Percentiles rank a stretch among this genome's conserved stretches.
Conservation (phyloP, 345 rosid genomes). For the Dipteronia dyeriana region DNA sequence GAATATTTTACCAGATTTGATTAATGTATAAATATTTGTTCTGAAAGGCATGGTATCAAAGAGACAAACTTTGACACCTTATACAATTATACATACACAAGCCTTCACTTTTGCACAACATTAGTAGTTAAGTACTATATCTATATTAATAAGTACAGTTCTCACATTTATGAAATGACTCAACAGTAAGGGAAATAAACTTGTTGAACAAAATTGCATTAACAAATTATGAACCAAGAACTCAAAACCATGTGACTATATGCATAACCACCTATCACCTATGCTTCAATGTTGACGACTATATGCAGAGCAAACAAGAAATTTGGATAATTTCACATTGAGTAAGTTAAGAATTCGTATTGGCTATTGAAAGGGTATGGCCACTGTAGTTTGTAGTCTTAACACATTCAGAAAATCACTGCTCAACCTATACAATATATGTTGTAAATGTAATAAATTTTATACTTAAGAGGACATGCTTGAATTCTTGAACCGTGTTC, state of each 20-base stretch:
- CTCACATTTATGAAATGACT: background rate
- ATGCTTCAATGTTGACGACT: too few species aligned
- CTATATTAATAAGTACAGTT: background rate
- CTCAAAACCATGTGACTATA: background rate
- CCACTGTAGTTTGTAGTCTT: too few species aligned
- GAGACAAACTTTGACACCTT: background rate
- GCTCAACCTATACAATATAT: background rate
- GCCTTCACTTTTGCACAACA: background rate
- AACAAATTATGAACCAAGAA: background rate
- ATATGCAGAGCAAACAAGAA: background rate
- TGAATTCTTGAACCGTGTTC: background rate
- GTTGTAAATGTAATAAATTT: background rate
- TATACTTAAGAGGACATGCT: background rate
- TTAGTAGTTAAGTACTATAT: background rate
- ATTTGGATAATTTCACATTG: background rate
- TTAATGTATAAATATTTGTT: background rate
- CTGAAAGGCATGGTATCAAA: background rate
- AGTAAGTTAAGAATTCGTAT: background rate
- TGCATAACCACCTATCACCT: background rate
- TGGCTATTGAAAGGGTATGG: too few species aligned
- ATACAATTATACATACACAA: too few species aligned
- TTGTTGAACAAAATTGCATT: background rate
- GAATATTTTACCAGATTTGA: background rate
- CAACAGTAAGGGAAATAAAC: too few species aligned
- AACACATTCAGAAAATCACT: too few species aligned